These are phyloP conservation scores for Avicennia marina DNA, from an alignment of 257 asterid genomes.

Conservation along the genomic window DNA sequence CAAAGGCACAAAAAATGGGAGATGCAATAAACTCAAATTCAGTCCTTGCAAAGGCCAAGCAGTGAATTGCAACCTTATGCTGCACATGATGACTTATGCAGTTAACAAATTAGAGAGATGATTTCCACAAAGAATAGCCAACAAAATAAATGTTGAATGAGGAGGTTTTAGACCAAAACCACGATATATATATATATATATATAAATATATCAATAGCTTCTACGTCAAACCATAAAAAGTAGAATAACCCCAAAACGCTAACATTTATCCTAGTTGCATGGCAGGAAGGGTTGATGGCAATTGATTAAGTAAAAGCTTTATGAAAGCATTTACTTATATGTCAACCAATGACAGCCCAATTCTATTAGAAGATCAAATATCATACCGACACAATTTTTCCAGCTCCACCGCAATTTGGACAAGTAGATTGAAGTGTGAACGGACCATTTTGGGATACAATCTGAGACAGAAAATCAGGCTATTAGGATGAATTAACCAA, in stretches of 20 bases:
- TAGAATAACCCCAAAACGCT: no score
- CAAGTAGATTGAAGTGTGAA: slow-evolving; percentile 55
- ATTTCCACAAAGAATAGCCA: not conserved
- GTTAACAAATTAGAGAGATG: not conserved
- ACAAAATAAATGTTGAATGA: no score
- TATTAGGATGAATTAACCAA: slow-evolving; percentile 10
- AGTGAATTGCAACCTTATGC: not conserved
- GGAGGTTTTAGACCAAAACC: no score
- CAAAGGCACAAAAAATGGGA: slow-evolving; percentile 1
- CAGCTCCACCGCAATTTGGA: slow-evolving; percentile 62
- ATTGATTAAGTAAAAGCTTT: no score
- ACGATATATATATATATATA: no score
- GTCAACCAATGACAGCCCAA: not conserved
- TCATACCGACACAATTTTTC: slow-evolving; percentile 76
- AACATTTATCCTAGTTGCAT: no score
- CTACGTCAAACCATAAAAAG: no score
- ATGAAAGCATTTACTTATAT: no score
- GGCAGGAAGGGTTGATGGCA: no score
- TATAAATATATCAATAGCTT: no score
- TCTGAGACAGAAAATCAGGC: slow-evolving; percentile 31
- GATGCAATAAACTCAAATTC: slow-evolving; percentile 3
- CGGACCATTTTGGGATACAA: slow-evolving; percentile 48
- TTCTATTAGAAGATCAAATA: slow-evolving; percentile 5
- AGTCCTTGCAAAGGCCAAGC: not conserved
- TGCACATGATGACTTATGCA: slow-evolving; percentile 1